Conservation (phyloP, 192 early-diverging fungal genomes). For the Coemansia reversa region DNA sequence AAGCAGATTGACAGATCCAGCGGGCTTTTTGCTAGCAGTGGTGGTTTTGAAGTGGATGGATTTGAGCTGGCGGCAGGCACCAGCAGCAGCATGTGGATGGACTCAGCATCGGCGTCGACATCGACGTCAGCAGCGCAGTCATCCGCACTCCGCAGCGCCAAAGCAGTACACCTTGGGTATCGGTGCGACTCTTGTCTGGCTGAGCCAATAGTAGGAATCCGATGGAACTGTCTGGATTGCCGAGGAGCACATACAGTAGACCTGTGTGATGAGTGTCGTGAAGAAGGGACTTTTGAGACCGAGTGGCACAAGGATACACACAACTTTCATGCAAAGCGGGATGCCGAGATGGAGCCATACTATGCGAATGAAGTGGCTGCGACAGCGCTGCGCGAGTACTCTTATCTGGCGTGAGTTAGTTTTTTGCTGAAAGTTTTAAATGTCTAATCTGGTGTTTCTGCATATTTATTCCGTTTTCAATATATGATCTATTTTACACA, state of each 20-base stretch:
- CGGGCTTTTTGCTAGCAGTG: neutral
- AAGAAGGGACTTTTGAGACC: constrained; percentile 56
- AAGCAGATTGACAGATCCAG: constrained; percentile 42
- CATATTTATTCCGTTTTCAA: no score
- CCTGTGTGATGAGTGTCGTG: constrained; percentile 67
- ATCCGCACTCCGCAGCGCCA: constrained; percentile 27
- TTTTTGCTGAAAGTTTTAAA: no score
- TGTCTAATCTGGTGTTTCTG: no score
- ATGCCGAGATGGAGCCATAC: constrained; percentile 54
- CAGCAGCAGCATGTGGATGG: constrained; percentile 12
- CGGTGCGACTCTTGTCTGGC: constrained; percentile 70
- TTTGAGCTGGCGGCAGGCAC: neutral
- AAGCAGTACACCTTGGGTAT: constrained; percentile 39
- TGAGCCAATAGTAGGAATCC: constrained; percentile 71
- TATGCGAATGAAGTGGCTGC: constrained; percentile 52
- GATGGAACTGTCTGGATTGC: constrained; percentile 68
- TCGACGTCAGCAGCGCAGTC: constrained; percentile 9
- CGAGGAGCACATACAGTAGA: constrained; percentile 63
- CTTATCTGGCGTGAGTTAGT: constrained; percentile 38
- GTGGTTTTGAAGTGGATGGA: neutral
- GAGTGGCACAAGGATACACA: constrained; percentile 28
- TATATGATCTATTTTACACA: no score
- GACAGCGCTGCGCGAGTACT: constrained; percentile 43
- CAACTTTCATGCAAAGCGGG: constrained; percentile 29
- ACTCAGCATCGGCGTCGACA: constrained; percentile 8